A percentile compares a stretch with the other conserved stretches of the same genome.
These are phyloP conservation scores for Oenanthe sinensis DNA, from an alignment of 129 eudicot species.

Conservation along the genomic window DNA sequence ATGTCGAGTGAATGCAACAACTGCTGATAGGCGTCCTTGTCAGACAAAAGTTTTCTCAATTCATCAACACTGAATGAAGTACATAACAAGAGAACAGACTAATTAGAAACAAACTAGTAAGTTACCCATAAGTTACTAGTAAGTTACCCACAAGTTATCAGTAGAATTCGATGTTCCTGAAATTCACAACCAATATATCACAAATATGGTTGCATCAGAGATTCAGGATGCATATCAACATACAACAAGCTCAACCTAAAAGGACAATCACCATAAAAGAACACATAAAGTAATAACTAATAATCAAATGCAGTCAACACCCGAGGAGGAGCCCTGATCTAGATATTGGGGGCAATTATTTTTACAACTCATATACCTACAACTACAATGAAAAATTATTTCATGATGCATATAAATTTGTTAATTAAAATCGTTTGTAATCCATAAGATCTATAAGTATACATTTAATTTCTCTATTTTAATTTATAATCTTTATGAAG, in stretches of 20 bases:
- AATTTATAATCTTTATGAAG: too few species aligned
- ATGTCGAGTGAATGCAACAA: slow-evolving; percentile 39
- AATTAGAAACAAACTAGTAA: background rate
- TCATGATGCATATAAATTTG: too few species aligned
- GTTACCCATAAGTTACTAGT: background rate
- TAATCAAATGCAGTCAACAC: background rate
- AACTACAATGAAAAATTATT: too few species aligned
- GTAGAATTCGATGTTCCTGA: background rate
- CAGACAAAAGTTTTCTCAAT: slow-evolving; percentile 42
- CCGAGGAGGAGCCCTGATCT: background rate
- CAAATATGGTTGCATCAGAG: background rate
- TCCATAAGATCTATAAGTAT: background rate
- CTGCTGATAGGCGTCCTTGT: slow-evolving; percentile 41
- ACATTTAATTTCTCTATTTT: background rate
- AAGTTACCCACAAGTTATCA: background rate
- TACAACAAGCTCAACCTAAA: background rate
- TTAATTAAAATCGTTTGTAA: too few species aligned
- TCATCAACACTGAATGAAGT: slow-evolving; percentile 27
- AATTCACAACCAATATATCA: background rate
- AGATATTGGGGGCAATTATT: background rate
- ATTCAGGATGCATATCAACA: background rate
- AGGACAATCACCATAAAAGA: background rate
- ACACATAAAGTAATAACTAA: background rate
- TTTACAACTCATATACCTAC: background rate
- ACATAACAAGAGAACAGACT: background rate